Conservation (phyloP, 306 rosid species). For the Luffa aegyptiaca region DNA sequence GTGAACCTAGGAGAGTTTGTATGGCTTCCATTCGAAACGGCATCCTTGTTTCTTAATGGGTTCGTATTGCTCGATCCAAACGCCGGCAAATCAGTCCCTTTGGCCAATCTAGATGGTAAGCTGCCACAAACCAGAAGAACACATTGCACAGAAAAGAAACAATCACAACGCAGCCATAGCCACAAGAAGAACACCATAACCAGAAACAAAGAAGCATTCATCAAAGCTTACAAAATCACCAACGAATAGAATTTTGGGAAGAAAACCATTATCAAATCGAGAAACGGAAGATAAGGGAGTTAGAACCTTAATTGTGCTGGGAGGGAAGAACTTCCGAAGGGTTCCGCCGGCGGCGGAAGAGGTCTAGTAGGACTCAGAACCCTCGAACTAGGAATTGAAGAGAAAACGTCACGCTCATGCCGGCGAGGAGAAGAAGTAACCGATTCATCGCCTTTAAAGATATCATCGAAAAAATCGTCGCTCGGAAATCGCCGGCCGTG, state of each 20-base stretch:
- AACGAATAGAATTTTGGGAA: not conserved
- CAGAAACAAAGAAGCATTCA: not conserved
- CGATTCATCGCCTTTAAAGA: conserved; percentile 55
- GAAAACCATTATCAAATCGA: not conserved
- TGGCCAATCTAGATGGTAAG: conserved; percentile 47
- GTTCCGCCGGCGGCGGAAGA: conserved; percentile 29
- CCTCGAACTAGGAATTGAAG: conserved; percentile 20
- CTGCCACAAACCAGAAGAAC: conserved; percentile 24
- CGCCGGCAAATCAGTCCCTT: conserved; percentile 41
- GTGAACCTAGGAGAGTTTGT: conserved; percentile 28
- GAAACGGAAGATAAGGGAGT: not conserved
- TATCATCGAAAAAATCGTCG: conserved; percentile 66
- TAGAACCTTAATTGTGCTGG: conserved; percentile 49
- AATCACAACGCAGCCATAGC: not conserved
- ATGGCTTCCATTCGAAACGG: conserved; percentile 27
- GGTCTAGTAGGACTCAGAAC: conserved; percentile 40
- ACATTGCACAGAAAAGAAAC: not conserved
- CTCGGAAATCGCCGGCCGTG: conserved; percentile 34
- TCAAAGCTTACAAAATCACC: not conserved
- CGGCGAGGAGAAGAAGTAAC: conserved; percentile 42
- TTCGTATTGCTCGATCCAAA: conserved; percentile 39
- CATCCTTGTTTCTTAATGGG: conserved; percentile 21
- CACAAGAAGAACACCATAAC: not conserved
- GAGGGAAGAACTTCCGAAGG: conserved; percentile 22
- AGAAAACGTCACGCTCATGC: conserved; percentile 21